Percentiles rank a stretch among this genome's conserved stretches.
These are phyloP conservation scores for Whalleya microplaca DNA, from an alignment of 2,329 filamentous ascomycete species.

Conservation along the genomic window DNA sequence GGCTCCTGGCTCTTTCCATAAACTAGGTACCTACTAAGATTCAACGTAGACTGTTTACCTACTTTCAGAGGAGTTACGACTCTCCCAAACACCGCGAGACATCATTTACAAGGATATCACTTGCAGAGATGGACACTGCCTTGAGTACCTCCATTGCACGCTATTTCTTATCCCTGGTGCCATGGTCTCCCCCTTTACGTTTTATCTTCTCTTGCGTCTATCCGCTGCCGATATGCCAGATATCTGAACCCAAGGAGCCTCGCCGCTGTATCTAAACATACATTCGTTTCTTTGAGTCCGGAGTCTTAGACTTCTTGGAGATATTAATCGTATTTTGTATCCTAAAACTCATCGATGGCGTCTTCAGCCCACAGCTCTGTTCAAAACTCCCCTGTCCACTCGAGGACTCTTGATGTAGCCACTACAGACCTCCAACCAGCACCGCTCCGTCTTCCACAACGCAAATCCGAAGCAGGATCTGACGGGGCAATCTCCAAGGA, in stretches of 20 bases:
- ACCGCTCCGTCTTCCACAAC: slow-evolving; percentile 29
- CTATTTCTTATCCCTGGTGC: too few species aligned
- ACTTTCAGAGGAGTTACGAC: too few species aligned
- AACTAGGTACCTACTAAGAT: too few species aligned
- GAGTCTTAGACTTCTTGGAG: slow-evolving; percentile 26
- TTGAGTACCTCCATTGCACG: too few species aligned
- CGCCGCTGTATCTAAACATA: slow-evolving; percentile 8
- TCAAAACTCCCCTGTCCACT: slow-evolving; percentile 22
- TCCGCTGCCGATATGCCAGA: too few species aligned
- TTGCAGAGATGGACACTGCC: too few species aligned
- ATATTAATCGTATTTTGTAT: slow-evolving; percentile 22
- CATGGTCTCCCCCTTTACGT: too few species aligned
- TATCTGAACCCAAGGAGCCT: not conserved
- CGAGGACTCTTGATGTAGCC: slow-evolving; percentile 11
- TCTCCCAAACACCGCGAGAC: too few species aligned
- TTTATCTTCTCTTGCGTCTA: too few species aligned
- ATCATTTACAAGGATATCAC: too few species aligned
- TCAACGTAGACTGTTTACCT: too few species aligned
- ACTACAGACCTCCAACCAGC: slow-evolving; percentile 24
- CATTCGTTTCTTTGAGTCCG: slow-evolving; percentile 11
- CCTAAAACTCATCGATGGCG: slow-evolving; percentile 19
- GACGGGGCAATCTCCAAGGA: slow-evolving; percentile 9
- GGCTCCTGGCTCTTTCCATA: too few species aligned
- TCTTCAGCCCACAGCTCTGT: slow-evolving; percentile 14
- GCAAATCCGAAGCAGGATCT: slow-evolving; percentile 10